Base-by-base conservation (phyloP, 495 filamentous ascomycete genomes). In the Penicillium waksmanii region DNA sequence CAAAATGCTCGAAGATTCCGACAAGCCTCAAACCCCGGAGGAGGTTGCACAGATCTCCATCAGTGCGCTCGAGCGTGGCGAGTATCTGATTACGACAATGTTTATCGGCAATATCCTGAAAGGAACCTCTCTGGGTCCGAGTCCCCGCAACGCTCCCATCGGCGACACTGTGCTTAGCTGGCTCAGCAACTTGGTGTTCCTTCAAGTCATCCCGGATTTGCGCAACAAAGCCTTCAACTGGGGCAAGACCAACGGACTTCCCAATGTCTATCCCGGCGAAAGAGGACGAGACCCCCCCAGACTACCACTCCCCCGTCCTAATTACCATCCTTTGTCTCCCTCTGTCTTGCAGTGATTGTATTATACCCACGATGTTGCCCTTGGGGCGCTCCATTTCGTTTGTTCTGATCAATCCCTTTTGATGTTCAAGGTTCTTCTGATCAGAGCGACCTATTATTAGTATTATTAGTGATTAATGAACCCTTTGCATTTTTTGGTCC, bases 21-120 rank as follows among this genome's bases (percentile, higher is more conserved):
- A 98, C 73, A 87, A 86, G 60, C 83, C 83, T 10, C 91, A 95
- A 75, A 89, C 84, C 2, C 87, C 91, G 34, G 87, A 92, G 5
- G 84, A 87, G 57, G 92, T 93, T 8, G 95, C 95, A 4, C 70
- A 66, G 9, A 80, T 79, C 15, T 80, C 89, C n/a, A 83, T 98
- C 19, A 70, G 68, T 33, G 89, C 85, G 4, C 74, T 98, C 56
- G 94, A 98, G 75, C 82, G 74, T 33, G 96, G 95, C 1, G 80
- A 94, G 19, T 90, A 90, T 71, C 73, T 91, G 62, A 83, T 96
- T 38, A 85, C 87, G 5, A 89, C 90, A 17, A 87, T 83, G 55
- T 85, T 87, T 31, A 50, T 77, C 59, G 89, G 91, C 13, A 67
- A 82, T 56, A 57, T 88, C 53, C 87, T 97, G 85, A 84, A 87